Evolutionary conservation across 2,329 filamentous ascomycete species (phyloP).

Genomic region (Penicillium sp.): DNA sequence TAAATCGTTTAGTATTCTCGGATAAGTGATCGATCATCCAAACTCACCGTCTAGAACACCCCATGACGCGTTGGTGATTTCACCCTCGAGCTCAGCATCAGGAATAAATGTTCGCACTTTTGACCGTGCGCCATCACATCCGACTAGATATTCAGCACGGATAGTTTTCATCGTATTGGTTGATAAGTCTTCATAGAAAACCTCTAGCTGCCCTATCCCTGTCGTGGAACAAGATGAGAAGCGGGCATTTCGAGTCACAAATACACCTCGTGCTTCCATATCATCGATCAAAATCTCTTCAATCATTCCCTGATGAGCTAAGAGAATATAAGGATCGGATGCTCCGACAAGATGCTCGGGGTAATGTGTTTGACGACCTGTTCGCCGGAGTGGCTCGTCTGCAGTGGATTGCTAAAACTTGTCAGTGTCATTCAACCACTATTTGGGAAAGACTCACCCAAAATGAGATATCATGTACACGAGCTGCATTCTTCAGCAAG

Average conservation of each 20-base stretch:
- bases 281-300: slow-evolving; percentile 71
- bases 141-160: slow-evolving; percentile 64
- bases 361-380: slow-evolving; percentile 68
- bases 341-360: slow-evolving; percentile 53
- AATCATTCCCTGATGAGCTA: slow-evolving; percentile 72
- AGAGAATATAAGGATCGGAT: slow-evolving; percentile 55
- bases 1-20: neutral
- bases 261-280: slow-evolving; percentile 62
- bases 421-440: neutral
- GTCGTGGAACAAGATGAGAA: slow-evolving; percentile 56
- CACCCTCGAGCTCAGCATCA: slow-evolving; percentile 50
- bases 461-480: slow-evolving; percentile 73
- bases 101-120: slow-evolving; percentile 66
- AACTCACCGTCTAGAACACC: slow-evolving; percentile 68
- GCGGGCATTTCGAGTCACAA: slow-evolving; percentile 63
- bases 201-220: slow-evolving; percentile 41
- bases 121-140: slow-evolving; percentile 72
- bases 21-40: neutral
- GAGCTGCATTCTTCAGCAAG: slow-evolving; percentile 65
- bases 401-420: slow-evolving; percentile 37
- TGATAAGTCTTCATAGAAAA: slow-evolving; percentile 41
- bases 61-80: slow-evolving; percentile 62
- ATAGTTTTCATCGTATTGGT: slow-evolving; percentile 45
- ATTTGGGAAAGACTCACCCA: slow-evolving; percentile 54
- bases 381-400: slow-evolving; percentile 57